Evolutionary conservation across 345 rosid genomes (phyloP), one percentile per base, ranked within the genome.

Genomic region (Boechera stricta): DNA sequence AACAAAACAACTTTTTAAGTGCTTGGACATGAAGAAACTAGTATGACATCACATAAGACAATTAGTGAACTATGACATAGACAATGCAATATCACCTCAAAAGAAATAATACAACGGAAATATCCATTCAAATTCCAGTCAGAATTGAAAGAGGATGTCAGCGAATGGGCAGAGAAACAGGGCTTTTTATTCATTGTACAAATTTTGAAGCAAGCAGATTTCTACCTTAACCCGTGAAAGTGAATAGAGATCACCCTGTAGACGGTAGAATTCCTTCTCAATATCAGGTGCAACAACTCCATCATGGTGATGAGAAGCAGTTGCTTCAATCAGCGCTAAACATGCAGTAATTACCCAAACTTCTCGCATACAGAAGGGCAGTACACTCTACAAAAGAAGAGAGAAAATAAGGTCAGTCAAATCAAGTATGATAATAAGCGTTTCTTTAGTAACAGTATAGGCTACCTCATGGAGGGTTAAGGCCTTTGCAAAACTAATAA

Each of bases 271-370:
- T 77, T 95, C 99, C 85, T 91, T 95, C 80, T 95, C 96, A 45
- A 86, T 81, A 79, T 95, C 96, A 78, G 86, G 81, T 70, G 93
- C 81, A 15, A 80, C 90, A 67, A 59, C 79, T 74, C 96, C 93
- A 56, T 84, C 89, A 67, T 81, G 83, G 80, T 89, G 87, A 47
- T 83, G 83, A 79, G 97, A 91, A 77, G 87, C 76, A 76, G 93
- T 88, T 66, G 92, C 92, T 65, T 80, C 74, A 56, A 91, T 81
- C 80, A 95, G 79, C 70, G 90, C 89, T 79, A 86, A 82, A 85
- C 98, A 92, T 45, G 97, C 97, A 72, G 92, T 92, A 76, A 89
- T 85, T 68, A 95, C 92, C 99, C 98, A 95, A 51, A 92, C 93
- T 88, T 95, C 98, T 35, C 97, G 88, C 86, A 84, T 78, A 68